Percentiles rank a stretch among this genome's conserved stretches.
Evolutionary conservation across 352 stramenopile genomes (phyloP).

Genomic region (Phytopythium mirpurense): DNA sequence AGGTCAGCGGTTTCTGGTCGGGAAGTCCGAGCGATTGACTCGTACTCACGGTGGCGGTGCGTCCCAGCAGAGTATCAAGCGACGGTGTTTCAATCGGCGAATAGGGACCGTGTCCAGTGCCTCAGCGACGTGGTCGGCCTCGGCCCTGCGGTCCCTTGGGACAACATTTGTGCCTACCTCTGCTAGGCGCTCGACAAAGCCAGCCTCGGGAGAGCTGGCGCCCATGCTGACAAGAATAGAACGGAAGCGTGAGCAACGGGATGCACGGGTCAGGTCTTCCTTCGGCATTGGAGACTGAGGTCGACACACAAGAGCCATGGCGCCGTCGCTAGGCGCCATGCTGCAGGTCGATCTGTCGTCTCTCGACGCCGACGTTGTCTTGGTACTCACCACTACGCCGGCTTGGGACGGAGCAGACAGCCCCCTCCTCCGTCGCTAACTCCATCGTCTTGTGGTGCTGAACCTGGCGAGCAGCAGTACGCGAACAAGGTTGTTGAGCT

Average conservation of each 20-base stretch:
- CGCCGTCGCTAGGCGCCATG: constrained; percentile 23
- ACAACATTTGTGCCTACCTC: background rate
- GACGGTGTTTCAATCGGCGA: constrained; percentile 12
- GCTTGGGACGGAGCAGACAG: background rate
- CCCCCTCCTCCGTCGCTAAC: too few species aligned
- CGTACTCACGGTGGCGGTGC: background rate
- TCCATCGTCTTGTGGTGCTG: too few species aligned
- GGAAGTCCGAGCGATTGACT: background rate
- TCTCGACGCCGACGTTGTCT: constrained; percentile 19
- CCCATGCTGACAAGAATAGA: constrained; percentile 2
- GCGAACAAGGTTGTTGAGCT: constrained; percentile 27
- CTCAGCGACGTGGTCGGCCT: constrained; percentile 1
- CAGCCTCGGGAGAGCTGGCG: background rate
- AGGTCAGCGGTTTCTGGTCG: constrained; percentile 18
- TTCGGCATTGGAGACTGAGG: too few species aligned
- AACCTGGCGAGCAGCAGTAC: constrained; percentile 15
- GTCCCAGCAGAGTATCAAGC: constrained; percentile 11
- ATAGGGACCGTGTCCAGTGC: constrained; percentile 19
- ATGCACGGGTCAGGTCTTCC: too few species aligned
- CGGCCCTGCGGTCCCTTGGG: background rate
- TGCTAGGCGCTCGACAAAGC: background rate
- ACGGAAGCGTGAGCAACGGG: too few species aligned
- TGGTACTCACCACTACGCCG: constrained; percentile 8
- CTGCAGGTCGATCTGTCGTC: constrained; percentile 25
- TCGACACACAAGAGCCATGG: constrained; percentile 1